Evolutionary conservation across 805 yeast species (phyloP).

Genomic region (Schwanniomyces polymorphus): DNA sequence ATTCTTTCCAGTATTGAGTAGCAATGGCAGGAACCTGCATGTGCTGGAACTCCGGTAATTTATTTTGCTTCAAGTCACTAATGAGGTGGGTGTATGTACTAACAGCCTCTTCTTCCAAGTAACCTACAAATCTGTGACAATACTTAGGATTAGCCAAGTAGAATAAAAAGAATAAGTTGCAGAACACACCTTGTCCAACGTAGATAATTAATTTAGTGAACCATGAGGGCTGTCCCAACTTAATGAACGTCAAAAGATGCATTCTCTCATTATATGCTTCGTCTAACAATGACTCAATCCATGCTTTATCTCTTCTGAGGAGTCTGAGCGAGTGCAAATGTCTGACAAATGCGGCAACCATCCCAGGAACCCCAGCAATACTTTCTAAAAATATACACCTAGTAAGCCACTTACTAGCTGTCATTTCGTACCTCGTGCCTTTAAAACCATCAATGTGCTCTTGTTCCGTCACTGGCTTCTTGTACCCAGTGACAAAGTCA

Average conservation of each 20-base stretch:
- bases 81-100: conserved; percentile 62
- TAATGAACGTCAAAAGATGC: conserved; percentile 70
- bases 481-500: conserved; percentile 65
- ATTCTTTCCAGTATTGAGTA: conserved; percentile 58
- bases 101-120: conserved; percentile 76
- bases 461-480: conserved; percentile 46
- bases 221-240: conserved; percentile 61
- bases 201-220: conserved; percentile 55
- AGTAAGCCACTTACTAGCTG: conserved; percentile 63
- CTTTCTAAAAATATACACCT: conserved; percentile 65
- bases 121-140: conserved; percentile 77
- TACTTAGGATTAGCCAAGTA: conserved; percentile 60
- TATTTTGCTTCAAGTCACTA: conserved; percentile 51
- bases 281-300: conserved; percentile 71
- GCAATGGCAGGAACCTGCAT: conserved; percentile 59
- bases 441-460: conserved; percentile 24
- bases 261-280: conserved; percentile 80
- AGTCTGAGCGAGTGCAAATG: conserved; percentile 65
- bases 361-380: conserved; percentile 80
- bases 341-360: conserved; percentile 71
- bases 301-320: conserved; percentile 66
- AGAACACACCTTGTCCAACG: conserved; percentile 70
- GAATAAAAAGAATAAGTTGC: conserved; percentile 60
- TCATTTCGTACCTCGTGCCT: conserved; percentile 52
- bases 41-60: conserved; percentile 48